Conservation (phyloP, 306 rosid species). For the Acacia confusa region DNA sequence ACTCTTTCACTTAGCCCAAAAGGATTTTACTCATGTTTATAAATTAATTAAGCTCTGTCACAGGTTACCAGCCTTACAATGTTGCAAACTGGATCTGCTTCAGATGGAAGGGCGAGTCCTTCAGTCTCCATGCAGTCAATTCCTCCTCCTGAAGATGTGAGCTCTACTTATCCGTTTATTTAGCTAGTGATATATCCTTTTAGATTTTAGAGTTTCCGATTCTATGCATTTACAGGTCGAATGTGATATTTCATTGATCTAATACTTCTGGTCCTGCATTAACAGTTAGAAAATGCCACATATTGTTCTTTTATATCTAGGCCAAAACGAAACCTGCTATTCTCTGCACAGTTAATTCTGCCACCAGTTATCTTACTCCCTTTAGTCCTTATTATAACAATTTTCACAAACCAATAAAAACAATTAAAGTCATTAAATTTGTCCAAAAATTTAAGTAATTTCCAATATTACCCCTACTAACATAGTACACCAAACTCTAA, state of each 20-base stretch:
- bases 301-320: neutral
- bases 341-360: neutral
- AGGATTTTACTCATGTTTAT: constrained; percentile 15
- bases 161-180: constrained; percentile 14
- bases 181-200: neutral
- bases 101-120: constrained; percentile 46
- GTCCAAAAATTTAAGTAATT: too few relatives aligned
- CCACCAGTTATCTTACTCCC: neutral
- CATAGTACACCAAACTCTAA: too few relatives aligned
- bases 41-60: constrained; percentile 9
- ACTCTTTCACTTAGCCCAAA: constrained; percentile 18
- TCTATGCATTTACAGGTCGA: neutral
- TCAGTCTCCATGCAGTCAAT: constrained; percentile 42
- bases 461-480: too few relatives aligned
- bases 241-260: neutral
- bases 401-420: too few relatives aligned
- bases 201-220: neutral
- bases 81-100: constrained; percentile 50
- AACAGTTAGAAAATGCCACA: neutral
- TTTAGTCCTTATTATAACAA: too few relatives aligned
- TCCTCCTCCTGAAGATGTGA: constrained; percentile 57
- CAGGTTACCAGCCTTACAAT: constrained; percentile 58
- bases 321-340: neutral
- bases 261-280: neutral
- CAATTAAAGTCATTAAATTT: too few relatives aligned